Conservation (phyloP, 2,329 filamentous ascomycete genomes). For the Gaeumannomyces sp. region DNA sequence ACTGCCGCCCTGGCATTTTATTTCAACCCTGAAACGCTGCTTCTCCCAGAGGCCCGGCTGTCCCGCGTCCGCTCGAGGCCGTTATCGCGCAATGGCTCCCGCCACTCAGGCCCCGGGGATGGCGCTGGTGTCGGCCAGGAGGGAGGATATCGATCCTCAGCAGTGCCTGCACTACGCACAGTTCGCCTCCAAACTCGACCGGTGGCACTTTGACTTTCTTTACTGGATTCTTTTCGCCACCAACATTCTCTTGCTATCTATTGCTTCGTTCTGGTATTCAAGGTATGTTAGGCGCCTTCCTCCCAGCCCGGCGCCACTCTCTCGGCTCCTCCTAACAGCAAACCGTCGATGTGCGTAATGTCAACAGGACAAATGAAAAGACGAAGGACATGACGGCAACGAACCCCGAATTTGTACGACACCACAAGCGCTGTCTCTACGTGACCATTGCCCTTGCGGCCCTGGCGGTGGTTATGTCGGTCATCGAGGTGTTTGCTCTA, state of each 20-base stretch:
- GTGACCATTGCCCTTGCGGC: constrained; percentile 38
- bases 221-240: constrained; percentile 41
- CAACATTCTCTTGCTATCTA: constrained; percentile 38
- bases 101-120: too few relatives aligned
- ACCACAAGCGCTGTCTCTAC: constrained; percentile 30
- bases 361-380: constrained; percentile 4
- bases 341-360: neutral
- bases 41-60: too few relatives aligned
- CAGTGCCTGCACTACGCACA: constrained; percentile 35
- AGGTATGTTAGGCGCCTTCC: constrained; percentile 23
- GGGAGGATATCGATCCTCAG: constrained; percentile 18
- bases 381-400: neutral
- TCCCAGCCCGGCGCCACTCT: too few relatives aligned
- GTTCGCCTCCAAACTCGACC: constrained; percentile 36
- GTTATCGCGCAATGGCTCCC: too few relatives aligned
- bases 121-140: too few relatives aligned
- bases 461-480: constrained; percentile 36
- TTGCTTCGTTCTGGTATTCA: constrained; percentile 35
- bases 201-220: constrained; percentile 37
- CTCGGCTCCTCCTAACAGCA: neutral
- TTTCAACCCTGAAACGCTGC: too few relatives aligned
- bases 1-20: too few relatives aligned
- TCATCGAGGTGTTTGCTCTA: constrained; percentile 50
- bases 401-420: neutral
- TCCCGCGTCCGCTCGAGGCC: too few relatives aligned